Percentiles rank a stretch among this genome's conserved stretches.
phyloP scores from a whole-genome alignment of 139 green algal species.

The Asterochloris erici region DNA sequence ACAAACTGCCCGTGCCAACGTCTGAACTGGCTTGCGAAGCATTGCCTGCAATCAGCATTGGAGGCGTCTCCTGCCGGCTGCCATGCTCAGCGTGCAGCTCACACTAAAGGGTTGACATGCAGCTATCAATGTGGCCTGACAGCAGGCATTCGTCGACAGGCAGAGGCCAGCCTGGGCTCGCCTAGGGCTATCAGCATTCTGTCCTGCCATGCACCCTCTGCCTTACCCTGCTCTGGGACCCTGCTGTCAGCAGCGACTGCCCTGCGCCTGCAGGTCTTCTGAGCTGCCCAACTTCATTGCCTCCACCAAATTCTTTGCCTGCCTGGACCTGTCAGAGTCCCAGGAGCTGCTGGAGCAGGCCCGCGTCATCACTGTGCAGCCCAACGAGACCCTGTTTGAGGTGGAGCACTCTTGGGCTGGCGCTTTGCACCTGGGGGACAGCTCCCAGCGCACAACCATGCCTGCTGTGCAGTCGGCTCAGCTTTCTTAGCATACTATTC shows the following conservation, averaged over 20 bases:
- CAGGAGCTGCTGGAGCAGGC: constrained; percentile 59
- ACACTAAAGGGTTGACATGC: too few relatives aligned
- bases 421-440: too few relatives aligned
- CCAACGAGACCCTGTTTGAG: constrained; percentile 58
- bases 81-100: too few relatives aligned
- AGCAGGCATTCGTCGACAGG: too few relatives aligned
- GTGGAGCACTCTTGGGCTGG: background rate
- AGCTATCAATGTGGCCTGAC: too few relatives aligned
- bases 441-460: too few relatives aligned
- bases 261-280: background rate
- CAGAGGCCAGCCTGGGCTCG: background rate
- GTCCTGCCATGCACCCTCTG: background rate
- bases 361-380: constrained; percentile 27
- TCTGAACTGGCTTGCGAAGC: too few relatives aligned
- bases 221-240: background rate
- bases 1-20: too few relatives aligned
- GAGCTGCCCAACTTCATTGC: constrained; percentile 68
- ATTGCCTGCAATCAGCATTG: too few relatives aligned
- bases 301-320: constrained; percentile 81
- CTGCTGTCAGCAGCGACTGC: background rate
- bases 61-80: too few relatives aligned
- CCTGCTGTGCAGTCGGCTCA: too few relatives aligned
- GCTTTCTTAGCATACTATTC: too few relatives aligned
- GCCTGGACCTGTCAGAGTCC: constrained; percentile 70
- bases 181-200: background rate